Evolutionary conservation across 2,329 filamentous ascomycete species (phyloP).

Genomic region (Orbilia quercus): DNA sequence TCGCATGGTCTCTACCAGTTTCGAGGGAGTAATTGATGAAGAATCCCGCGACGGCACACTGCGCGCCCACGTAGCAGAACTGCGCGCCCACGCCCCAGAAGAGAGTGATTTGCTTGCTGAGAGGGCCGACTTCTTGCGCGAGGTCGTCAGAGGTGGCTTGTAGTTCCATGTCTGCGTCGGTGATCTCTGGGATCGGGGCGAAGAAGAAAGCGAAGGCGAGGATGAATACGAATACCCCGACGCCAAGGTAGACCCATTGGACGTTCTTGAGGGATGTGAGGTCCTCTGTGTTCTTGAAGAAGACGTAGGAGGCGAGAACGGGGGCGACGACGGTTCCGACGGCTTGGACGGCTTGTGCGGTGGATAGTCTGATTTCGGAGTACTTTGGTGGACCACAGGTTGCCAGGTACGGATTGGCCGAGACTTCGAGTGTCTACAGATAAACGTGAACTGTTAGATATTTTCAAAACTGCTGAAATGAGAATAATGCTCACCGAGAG

Average conservation of each 20-base stretch:
- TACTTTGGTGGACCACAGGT: slow-evolving; percentile 72
- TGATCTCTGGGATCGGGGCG: slow-evolving; percentile 67
- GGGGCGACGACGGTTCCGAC: slow-evolving; percentile 69
- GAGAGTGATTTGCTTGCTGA: slow-evolving; percentile 71
- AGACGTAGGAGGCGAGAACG: slow-evolving; percentile 71
- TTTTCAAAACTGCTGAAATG: background rate
- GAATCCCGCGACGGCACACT: slow-evolving; percentile 66
- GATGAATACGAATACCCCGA: slow-evolving; percentile 71
- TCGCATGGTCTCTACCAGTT: slow-evolving; percentile 62
- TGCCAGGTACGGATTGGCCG: slow-evolving; percentile 69
- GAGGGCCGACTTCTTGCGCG: slow-evolving; percentile 63
- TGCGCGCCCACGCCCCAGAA: slow-evolving; percentile 72
- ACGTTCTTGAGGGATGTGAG: slow-evolving; percentile 69
- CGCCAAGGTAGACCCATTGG: slow-evolving; percentile 74
- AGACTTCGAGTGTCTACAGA: slow-evolving; percentile 68
- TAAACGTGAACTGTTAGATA: slow-evolving; percentile 62
- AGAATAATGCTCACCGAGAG: slow-evolving; percentile 59
- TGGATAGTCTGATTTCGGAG: slow-evolving; percentile 70
- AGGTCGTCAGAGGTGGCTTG: slow-evolving; percentile 65
- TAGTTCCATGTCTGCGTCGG: slow-evolving; percentile 71
- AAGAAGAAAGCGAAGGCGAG: slow-evolving; percentile 72
- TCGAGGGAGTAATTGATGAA: slow-evolving; percentile 69
- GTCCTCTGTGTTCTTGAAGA: slow-evolving; percentile 70
- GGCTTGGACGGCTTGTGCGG: slow-evolving; percentile 71
- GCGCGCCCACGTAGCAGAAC: slow-evolving; percentile 73